These are phyloP conservation scores for Butyriboletus loyo DNA, from an alignment of 768 basidiomycete species.

Conservation along the genomic window DNA sequence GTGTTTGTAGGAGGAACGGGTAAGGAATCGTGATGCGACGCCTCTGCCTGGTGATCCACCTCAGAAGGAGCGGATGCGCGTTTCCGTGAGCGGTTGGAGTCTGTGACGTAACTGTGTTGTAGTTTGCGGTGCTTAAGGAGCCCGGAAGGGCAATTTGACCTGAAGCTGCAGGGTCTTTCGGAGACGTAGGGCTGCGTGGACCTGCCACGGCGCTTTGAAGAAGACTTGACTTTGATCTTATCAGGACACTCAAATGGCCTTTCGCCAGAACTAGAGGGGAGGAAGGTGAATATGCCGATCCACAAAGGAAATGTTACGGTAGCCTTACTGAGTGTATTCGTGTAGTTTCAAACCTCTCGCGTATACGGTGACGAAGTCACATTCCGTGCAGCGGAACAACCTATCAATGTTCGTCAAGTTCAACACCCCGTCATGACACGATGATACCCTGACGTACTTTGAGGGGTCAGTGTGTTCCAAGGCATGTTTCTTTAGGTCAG, in stretches of 20 bases:
- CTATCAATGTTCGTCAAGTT: background rate
- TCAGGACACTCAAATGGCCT: background rate
- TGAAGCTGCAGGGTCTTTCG: background rate
- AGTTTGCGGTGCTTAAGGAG: background rate
- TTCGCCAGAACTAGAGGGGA: background rate
- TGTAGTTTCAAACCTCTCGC: background rate
- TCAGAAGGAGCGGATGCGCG: no score
- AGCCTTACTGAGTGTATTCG: background rate
- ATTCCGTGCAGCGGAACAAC: background rate
- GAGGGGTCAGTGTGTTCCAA: background rate
- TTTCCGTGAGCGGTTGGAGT: background rate
- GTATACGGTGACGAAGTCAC: background rate
- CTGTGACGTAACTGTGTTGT: background rate
- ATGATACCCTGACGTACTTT: background rate
- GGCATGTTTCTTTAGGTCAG: background rate
- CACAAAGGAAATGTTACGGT: background rate
- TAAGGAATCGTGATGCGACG: background rate
- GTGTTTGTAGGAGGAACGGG: background rate
- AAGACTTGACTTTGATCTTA: background rate
- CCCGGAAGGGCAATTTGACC: background rate
- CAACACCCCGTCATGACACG: background rate
- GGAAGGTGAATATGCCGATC: background rate
- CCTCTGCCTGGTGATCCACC: background rate
- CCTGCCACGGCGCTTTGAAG: background rate
- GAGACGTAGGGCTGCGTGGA: background rate